Evolutionary conservation across 495 filamentous ascomycete genomes (phyloP).

Genomic region (Penicillium robsamsonii): DNA sequence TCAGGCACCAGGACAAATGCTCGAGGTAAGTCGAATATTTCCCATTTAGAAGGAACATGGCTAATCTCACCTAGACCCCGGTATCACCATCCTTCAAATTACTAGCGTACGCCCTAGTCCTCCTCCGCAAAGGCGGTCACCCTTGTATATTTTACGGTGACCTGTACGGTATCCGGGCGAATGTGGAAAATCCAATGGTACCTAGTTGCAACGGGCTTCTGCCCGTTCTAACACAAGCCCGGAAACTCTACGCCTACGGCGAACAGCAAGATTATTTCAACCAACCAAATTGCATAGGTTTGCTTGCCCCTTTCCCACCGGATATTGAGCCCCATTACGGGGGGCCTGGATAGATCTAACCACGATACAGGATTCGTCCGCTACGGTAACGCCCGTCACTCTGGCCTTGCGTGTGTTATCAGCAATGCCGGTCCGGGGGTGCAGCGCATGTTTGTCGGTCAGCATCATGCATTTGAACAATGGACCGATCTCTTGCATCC

Average conservation of each 20-base stretch:
- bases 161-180: conserved; percentile 63
- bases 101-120: conserved; percentile 60
- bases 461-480: conserved; percentile 50
- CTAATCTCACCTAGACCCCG: conserved; percentile 36
- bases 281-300: conserved; percentile 61
- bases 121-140: conserved; percentile 62
- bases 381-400: conserved; percentile 53
- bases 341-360: conserved; percentile 8
- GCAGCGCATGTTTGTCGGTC: conserved; percentile 64
- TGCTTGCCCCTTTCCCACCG: conserved; percentile 3
- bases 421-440: conserved; percentile 47
- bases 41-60: background rate
- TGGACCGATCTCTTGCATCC: conserved; percentile 65
- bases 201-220: conserved; percentile 61
- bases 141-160: conserved; percentile 77
- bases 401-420: conserved; percentile 59
- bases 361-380: conserved; percentile 53
- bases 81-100: conserved; percentile 58
- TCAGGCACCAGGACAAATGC: conserved; percentile 59
- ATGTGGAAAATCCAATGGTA: conserved; percentile 44
- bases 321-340: background rate
- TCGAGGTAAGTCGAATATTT: conserved; percentile 41
- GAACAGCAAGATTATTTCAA: conserved; percentile 68
- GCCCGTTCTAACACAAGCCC: conserved; percentile 58
- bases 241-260: conserved; percentile 70